Percentiles rank a stretch among this genome's conserved stretches.
Evolutionary conservation across 352 stramenopile genomes (phyloP).

Genomic region (Pythium aristosporum): DNA sequence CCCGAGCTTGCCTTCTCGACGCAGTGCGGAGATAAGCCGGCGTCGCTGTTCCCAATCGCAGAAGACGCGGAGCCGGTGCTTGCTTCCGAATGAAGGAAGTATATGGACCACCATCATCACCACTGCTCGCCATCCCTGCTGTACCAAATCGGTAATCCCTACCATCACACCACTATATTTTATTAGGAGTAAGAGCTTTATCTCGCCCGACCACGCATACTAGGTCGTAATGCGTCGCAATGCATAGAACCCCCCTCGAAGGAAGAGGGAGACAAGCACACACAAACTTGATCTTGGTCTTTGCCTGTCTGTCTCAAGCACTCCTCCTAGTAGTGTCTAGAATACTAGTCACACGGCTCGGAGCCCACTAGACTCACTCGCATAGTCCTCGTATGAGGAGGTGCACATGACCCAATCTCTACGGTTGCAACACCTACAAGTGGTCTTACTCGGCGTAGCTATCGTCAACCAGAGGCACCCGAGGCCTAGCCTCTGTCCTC

Average conservation of each 20-base stretch:
- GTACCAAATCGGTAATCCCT: neutral
- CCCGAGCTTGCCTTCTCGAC: neutral
- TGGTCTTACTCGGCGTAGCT: no score
- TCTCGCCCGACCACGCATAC: neutral
- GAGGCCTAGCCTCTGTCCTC: no score
- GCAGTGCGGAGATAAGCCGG: neutral
- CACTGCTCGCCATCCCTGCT: neutral
- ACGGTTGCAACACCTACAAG: no score
- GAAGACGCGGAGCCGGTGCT: slow-evolving; percentile 3
- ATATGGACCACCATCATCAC: neutral
- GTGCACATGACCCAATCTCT: no score
- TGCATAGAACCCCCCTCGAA: neutral
- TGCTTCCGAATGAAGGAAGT: neutral
- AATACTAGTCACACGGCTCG: no score
- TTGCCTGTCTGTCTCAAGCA: no score
- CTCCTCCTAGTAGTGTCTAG: no score
- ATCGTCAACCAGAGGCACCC: no score
- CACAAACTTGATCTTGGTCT: no score
- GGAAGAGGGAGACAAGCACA: neutral
- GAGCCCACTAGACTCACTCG: no score
- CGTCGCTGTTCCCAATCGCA: slow-evolving; percentile 12
- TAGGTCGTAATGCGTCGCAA: neutral
- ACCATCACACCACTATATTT: neutral
- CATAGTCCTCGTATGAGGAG: no score
- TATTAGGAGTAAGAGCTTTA: neutral